Evolutionary conservation across 768 basidiomycete species (phyloP), one percentile per base, ranked within the genome.

Genomic region (Lepiota venenata): DNA sequence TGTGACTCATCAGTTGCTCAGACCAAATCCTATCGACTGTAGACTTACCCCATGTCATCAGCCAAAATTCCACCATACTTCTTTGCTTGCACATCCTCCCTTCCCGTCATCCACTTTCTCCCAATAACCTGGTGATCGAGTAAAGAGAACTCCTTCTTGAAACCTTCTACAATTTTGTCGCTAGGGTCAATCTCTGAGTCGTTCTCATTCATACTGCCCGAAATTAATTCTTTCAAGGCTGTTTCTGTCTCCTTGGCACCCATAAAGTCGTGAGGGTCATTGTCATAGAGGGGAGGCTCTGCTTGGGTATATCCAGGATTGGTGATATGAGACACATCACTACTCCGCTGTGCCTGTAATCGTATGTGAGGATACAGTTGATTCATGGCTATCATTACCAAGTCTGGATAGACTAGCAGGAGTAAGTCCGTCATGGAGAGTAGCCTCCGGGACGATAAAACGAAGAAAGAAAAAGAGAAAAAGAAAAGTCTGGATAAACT

Each of bases 61-160:
- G 93, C 93, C 12, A 97, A 72, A 60, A 98, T 93, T 0, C 96
- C 96, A 1, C 96, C 95, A 6, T 63, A 73, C 60, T 86, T 83
- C 69, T 91, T 91, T 29, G 82, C 85, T 7, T 77, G 68, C 1
- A 67, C 47, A 58, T 78, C 71, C 69, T 98, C 96, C 16, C 95
- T 79, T 6, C 85, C 82, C 20, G 74, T 74, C 89, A 99, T 94
- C 95, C 95, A 99, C 21, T 70, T 69, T 0, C 93, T 78, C 18
- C 93, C 92, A 45, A 90, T 72, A 8, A 97, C 75, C 62, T 99
- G 97, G 68, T 98, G 95, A 2, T 92, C 88, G 60, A 96, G 74
- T 18, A 98, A 73, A 41, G 64, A 73, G 18, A 93, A 80, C 1
- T 80, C 80, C 1, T 86, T 81, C 3, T 74, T 74, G 66, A 98